Evolutionary conservation across 192 early-diverging fungal species (phyloP).

Genomic region (Podila verticillata): DNA sequence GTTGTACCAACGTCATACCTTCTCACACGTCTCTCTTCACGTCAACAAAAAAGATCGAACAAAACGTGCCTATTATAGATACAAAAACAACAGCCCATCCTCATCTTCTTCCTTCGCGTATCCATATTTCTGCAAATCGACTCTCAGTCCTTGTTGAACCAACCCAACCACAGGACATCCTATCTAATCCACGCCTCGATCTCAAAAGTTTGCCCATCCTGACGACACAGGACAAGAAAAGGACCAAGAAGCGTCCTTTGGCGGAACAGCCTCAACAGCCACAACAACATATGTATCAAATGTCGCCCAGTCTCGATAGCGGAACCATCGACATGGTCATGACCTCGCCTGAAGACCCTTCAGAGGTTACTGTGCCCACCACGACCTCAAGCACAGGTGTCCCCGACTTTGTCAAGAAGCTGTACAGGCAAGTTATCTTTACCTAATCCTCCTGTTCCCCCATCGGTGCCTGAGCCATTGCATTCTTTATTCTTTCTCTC

Average conservation of each 20-base stretch:
- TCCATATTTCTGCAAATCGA: neutral
- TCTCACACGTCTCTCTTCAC: neutral
- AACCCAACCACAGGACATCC: neutral
- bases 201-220: conserved; percentile 24
- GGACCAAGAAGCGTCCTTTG: conserved; percentile 46
- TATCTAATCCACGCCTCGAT: neutral
- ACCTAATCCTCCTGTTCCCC: conserved; percentile 4
- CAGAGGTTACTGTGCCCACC: neutral
- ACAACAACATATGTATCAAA: neutral
- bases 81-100: neutral
- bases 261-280: conserved; percentile 11
- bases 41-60: neutral
- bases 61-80: neutral
- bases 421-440: conserved; percentile 37
- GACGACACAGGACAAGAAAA: conserved; percentile 45
- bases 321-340: conserved; percentile 20
- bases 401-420: conserved; percentile 62
- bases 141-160: neutral
- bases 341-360: conserved; percentile 20
- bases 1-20: neutral
- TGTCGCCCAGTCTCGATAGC: neutral
- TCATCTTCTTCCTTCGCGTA: neutral
- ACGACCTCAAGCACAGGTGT: conserved; percentile 37
- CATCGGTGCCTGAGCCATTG: conserved; percentile 1
- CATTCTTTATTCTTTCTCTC: too few relatives aligned